Conservation (phyloP, 176 grass and related monocot species). For the Ampelocalamus luodianensis region DNA sequence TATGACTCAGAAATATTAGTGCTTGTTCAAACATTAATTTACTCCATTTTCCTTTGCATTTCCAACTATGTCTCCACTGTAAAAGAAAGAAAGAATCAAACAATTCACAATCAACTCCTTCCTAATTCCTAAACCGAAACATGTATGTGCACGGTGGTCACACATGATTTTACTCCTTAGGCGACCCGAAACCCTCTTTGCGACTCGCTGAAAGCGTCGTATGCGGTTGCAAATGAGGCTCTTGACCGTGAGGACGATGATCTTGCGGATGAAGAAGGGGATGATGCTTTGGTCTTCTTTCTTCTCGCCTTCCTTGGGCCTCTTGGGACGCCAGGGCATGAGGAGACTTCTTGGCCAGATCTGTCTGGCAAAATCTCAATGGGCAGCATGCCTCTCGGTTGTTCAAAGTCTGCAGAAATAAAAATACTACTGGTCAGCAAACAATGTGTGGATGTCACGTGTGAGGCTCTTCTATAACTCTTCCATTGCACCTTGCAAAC, state of each 20-base stretch:
- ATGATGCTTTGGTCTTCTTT: constrained; percentile 58
- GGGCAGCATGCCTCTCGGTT: constrained; percentile 63
- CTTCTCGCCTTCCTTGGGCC: constrained; percentile 59
- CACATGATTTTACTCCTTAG: constrained; percentile 32
- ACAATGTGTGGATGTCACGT: background rate
- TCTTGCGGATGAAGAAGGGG: constrained; percentile 66
- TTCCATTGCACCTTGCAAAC: constrained; percentile 28
- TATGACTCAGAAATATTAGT: background rate
- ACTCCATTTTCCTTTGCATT: constrained; percentile 24
- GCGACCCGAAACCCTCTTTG: constrained; percentile 50
- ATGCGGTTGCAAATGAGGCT: constrained; percentile 67
- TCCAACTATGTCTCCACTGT: constrained; percentile 39
- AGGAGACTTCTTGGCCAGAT: constrained; percentile 37
- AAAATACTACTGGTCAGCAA: background rate
- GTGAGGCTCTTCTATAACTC: background rate
- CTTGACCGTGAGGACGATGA: constrained; percentile 80
- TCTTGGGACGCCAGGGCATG: constrained; percentile 51
- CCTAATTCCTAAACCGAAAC: constrained; percentile 57
- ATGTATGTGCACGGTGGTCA: constrained; percentile 38
- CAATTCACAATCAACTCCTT: constrained; percentile 39
- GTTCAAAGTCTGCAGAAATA: constrained; percentile 80
- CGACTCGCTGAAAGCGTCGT: constrained; percentile 59
- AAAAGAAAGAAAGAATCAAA: constrained; percentile 42
- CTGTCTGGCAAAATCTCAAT: constrained; percentile 63
- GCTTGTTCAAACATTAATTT: constrained; percentile 35